These are phyloP conservation scores for Aureobasidium sp. DNA, from an alignment of 2,329 filamentous ascomycete species.

Conservation along the genomic window DNA sequence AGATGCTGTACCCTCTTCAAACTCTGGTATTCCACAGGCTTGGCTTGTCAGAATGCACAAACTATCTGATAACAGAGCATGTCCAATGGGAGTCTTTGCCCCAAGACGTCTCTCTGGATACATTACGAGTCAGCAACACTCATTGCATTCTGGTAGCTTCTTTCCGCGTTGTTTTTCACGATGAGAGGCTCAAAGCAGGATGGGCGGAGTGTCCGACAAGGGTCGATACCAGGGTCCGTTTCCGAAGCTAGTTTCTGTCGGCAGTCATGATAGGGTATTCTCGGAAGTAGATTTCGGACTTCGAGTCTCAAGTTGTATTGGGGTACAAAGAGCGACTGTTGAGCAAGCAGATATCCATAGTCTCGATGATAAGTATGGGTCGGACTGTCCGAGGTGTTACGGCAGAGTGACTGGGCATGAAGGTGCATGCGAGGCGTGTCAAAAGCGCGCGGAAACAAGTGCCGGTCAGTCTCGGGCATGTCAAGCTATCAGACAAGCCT, in stretches of 20 bases:
- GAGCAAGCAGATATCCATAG: not conserved
- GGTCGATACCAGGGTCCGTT: no score
- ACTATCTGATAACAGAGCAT: no score
- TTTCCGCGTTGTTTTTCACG: no score
- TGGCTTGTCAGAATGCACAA: no score
- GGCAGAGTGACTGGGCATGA: not conserved
- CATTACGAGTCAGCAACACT: no score
- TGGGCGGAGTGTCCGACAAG: no score
- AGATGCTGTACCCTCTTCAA: no score
- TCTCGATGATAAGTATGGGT: not conserved
- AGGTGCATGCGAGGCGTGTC: not conserved
- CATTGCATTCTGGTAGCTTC: no score
- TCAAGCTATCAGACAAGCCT: not conserved
- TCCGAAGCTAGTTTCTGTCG: not conserved
- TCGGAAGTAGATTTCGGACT: slow-evolving; percentile 1
- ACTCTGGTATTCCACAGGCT: no score
- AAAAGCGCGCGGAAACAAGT: not conserved
- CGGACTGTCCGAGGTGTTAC: not conserved
- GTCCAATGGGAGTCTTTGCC: no score
- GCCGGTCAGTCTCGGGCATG: not conserved
- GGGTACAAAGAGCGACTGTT: not conserved
- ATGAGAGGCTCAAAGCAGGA: no score
- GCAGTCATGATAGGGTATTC: not conserved
- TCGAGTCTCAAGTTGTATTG: not conserved
- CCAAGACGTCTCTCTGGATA: no score